These are phyloP conservation scores for Cocos nucifera DNA, from an alignment of 176 grass and related monocot species.

Conservation along the genomic window DNA sequence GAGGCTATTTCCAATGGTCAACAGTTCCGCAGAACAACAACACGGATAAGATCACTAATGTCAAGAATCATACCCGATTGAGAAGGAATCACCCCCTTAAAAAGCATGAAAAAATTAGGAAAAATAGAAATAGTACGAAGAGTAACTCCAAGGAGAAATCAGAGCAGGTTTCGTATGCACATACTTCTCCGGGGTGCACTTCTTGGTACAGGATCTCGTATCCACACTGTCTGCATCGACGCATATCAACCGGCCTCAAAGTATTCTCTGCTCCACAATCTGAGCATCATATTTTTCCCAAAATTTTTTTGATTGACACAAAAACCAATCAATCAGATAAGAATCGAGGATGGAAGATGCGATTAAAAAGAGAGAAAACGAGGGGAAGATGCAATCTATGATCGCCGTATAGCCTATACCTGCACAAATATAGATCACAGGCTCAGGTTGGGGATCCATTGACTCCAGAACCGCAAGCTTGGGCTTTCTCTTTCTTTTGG, in stretches of 20 bases:
- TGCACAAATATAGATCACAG: conserved; percentile 34
- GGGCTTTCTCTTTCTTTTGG: too few relatives aligned
- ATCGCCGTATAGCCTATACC: conserved; percentile 5
- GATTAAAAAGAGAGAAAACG: background rate
- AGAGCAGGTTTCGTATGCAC: background rate
- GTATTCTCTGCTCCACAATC: conserved; percentile 41
- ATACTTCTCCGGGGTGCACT: conserved; percentile 44
- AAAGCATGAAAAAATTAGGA: too few relatives aligned
- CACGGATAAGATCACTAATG: too few relatives aligned
- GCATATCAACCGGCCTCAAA: conserved; percentile 37
- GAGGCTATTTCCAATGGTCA: too few relatives aligned
- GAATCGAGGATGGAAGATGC: background rate
- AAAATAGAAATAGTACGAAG: too few relatives aligned
- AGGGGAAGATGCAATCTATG: background rate
- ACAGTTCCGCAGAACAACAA: too few relatives aligned
- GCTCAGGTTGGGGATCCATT: conserved; percentile 40
- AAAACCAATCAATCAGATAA: background rate
- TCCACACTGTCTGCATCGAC: conserved; percentile 39
- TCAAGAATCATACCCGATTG: too few relatives aligned
- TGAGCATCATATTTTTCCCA: background rate
- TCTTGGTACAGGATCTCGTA: conserved; percentile 47
- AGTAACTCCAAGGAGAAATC: too few relatives aligned
- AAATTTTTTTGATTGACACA: background rate
- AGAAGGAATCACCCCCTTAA: too few relatives aligned
- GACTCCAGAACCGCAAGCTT: background rate